Evolutionary conservation across 2,329 filamentous ascomycete species (phyloP).

Genomic region (Penicillium sp.): DNA sequence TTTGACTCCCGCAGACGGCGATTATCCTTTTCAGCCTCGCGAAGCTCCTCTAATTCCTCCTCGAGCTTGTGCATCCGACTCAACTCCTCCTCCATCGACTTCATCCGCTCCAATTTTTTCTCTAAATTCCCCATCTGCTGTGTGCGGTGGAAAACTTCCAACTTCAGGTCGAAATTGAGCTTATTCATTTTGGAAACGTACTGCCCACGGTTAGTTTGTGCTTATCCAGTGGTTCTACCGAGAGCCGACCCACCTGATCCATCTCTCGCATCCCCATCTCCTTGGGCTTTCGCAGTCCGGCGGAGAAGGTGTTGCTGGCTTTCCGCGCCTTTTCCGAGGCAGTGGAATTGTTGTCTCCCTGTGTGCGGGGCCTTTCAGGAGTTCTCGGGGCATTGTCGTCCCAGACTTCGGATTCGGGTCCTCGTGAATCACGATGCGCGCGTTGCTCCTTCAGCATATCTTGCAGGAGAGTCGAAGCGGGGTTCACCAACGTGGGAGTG

Average conservation of each 20-base stretch:
- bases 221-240: background rate
- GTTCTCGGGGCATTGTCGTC: conserved; percentile 26
- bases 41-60: conserved; percentile 39
- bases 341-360: conserved; percentile 33
- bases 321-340: conserved; percentile 38
- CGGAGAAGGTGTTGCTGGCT: conserved; percentile 28
- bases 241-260: conserved; percentile 35
- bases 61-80: conserved; percentile 36
- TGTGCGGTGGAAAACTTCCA: conserved; percentile 42
- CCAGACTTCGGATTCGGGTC: conserved; percentile 22
- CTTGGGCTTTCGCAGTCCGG: conserved; percentile 34
- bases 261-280: conserved; percentile 46
- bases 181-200: conserved; percentile 46
- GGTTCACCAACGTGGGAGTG: conserved; percentile 37
- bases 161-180: conserved; percentile 45
- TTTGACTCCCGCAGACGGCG: conserved; percentile 38
- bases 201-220: conserved; percentile 26
- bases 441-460: conserved; percentile 44
- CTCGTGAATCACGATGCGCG: conserved; percentile 35
- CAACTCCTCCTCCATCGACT: conserved; percentile 38
- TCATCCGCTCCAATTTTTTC: conserved; percentile 39
- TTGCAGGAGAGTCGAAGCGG: conserved; percentile 40
- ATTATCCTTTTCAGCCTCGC: conserved; percentile 36
- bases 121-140: conserved; percentile 38
- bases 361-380: conserved; percentile 25